Evolutionary conservation across 805 yeast species (phyloP), one percentile per base, ranked within the genome.

Genomic region (Limtongia smithiae): DNA sequence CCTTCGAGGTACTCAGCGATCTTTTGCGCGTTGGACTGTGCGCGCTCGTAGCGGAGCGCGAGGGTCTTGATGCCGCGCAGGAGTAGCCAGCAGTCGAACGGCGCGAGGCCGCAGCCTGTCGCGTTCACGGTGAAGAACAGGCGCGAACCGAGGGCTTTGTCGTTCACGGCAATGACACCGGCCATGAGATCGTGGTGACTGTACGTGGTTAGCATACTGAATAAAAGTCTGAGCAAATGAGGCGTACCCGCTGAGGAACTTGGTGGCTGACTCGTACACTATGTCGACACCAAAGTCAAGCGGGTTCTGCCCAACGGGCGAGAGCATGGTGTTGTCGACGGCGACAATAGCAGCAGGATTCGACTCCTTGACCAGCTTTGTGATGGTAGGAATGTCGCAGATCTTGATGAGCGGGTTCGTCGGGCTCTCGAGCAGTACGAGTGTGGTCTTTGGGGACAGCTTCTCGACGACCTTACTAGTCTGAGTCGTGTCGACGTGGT

Each of bases 241-340:
- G 14, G 17, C 39, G 4, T 22, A 36, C 39, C 57, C 58, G 36
- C 46, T 47, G 59, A 90, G 73, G 64, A 86, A 90, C 68, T 90
- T 90, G 37, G 97, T 90, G 14, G 94, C 97, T 11, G 91, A 82
- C 66, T 90, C 97, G 66, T 90, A 91, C 49, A 86, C 95, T 49
- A 90, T 85, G 65, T 90, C 97, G 33, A 82, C 91, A 7, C 93
- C 94, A 58, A 85, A 77, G 59, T 85, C 87, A 57, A 90, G 73
- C 3, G 97, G 97, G 21, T 83, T 76, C 81, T 86, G 81, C 62
- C 83, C 74, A 54, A 90, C 68, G 11, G 97, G 97, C 25, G 95
- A 82, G 94, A 90, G 84, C 97, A 90, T 90, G 51, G 97, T 91
- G 73, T 91, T 90, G 70, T 90, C 97, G 54, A 90, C 90, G 12